These are phyloP conservation scores for Lichtheimia corymbifera DNA, from an alignment of 371 early-diverging fungal genomes.

Conservation along the genomic window DNA sequence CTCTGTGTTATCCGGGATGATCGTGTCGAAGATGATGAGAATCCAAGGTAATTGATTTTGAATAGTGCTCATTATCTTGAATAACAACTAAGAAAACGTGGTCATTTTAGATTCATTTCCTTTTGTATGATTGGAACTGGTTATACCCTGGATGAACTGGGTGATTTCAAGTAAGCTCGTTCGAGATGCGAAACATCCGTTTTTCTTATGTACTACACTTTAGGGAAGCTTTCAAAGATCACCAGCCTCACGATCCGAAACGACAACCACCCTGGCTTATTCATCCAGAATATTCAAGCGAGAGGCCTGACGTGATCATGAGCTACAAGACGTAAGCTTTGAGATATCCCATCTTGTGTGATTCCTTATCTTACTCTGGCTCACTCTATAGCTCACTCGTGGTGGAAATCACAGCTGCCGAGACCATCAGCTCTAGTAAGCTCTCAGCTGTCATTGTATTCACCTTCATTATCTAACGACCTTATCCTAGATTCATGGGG, in stretches of 20 bases:
- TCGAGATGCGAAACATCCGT: neutral
- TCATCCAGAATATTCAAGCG: slow-evolving; percentile 58
- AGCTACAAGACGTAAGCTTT: slow-evolving; percentile 45
- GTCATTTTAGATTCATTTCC: slow-evolving; percentile 45
- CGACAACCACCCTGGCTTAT: slow-evolving; percentile 58
- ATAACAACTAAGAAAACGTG: neutral
- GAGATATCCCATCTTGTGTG: neutral
- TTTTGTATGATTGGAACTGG: slow-evolving; percentile 77
- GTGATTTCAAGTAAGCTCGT: slow-evolving; percentile 35
- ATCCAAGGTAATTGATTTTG: slow-evolving; percentile 5
- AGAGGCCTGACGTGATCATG: slow-evolving; percentile 70
- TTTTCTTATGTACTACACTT: neutral
- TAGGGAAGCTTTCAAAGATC: slow-evolving; percentile 19
- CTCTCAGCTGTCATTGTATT: neutral
- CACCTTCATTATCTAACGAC: neutral
- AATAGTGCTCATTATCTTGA: neutral
- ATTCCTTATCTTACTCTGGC: neutral
- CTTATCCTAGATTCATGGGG: slow-evolving; percentile 46
- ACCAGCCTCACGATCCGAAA: slow-evolving; percentile 40
- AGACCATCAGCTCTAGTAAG: slow-evolving; percentile 51
- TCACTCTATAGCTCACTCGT: slow-evolving; percentile 53
- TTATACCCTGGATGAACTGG: slow-evolving; percentile 57
- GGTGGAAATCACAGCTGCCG: slow-evolving; percentile 68
- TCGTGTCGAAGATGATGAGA: slow-evolving; percentile 20
- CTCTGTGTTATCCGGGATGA: slow-evolving; percentile 72